A percentile compares a stretch with the other conserved stretches of the same genome.
phyloP scores from a whole-genome alignment of 2,329 filamentous ascomycete genomes.

The Fusarium sambucinum region DNA sequence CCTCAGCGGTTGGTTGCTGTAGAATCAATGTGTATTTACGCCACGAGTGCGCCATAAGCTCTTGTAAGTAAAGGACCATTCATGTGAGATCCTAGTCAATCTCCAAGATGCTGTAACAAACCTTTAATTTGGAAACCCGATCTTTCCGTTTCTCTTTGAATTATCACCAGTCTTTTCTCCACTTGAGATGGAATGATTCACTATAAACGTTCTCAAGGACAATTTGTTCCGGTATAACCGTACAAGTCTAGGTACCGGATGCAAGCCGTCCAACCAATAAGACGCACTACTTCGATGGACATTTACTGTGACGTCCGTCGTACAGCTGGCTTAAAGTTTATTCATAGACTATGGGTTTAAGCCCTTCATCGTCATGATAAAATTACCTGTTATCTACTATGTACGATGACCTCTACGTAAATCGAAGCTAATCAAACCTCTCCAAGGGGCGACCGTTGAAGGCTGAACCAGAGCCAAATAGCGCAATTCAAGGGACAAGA shows the following conservation, averaged over 20 bases:
- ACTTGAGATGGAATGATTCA: not conserved
- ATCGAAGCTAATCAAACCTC: not conserved
- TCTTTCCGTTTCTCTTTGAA: not conserved
- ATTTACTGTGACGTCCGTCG: constrained; percentile 17
- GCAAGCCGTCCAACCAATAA: not conserved
- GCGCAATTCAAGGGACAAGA: constrained; percentile 1
- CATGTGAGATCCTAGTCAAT: not conserved
- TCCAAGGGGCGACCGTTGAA: constrained; percentile 1
- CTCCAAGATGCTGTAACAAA: not conserved
- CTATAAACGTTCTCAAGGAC: not conserved
- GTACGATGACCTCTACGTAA: constrained; percentile 14
- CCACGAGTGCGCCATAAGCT: not conserved
- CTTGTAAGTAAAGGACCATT: not conserved
- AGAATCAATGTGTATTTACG: not conserved
- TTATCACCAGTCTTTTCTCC: not conserved
- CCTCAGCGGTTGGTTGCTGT: not conserved
- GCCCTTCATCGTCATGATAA: constrained; percentile 22
- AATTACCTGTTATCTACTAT: not conserved
- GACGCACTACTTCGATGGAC: not conserved
- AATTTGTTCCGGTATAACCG: constrained; percentile 16
- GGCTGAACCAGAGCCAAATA: not conserved
- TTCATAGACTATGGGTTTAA: not conserved
- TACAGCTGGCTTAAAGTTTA: constrained; percentile 2
- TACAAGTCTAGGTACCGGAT: not conserved
- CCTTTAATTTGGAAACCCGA: not conserved